Conservation (phyloP, 352 stramenopile species). For the Globisporangium spiculum region DNA sequence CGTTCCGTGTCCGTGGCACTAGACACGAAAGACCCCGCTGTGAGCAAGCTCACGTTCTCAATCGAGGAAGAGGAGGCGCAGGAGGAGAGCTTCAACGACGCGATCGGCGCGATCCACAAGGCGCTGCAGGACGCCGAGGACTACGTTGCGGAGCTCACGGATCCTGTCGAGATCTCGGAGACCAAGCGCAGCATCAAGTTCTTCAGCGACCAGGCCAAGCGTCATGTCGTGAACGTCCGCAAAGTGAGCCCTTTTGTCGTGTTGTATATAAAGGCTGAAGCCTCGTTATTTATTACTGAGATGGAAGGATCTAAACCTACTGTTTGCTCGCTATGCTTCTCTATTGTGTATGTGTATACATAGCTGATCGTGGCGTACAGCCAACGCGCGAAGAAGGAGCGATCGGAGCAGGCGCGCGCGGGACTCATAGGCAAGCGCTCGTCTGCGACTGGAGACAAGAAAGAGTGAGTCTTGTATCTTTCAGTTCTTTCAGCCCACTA, state of each 20-base stretch:
- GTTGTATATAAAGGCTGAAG: not conserved
- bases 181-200: constrained; percentile 27
- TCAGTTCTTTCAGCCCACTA: not conserved
- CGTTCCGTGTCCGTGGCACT: constrained; percentile 46
- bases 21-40: constrained; percentile 15
- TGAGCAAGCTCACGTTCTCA: constrained; percentile 41
- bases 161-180: constrained; percentile 25
- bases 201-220: constrained; percentile 33
- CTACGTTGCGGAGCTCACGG: constrained; percentile 35
- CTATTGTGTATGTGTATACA: not conserved
- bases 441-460: constrained; percentile 17
- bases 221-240: constrained; percentile 33
- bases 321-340: not conserved
- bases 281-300: not conserved
- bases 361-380: constrained; percentile 59
- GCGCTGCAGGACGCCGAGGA: constrained; percentile 44
- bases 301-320: not conserved
- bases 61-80: constrained; percentile 56
- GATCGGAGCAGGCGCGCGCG: constrained; percentile 44
- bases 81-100: constrained; percentile 55
- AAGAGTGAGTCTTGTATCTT: constrained; percentile 20
- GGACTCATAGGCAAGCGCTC: constrained; percentile 39
- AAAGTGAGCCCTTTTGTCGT: constrained; percentile 32
- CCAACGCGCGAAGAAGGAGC: constrained; percentile 56
- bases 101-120: constrained; percentile 32